Evolutionary conservation across 1,284 basidiomycete species (phyloP).

Genomic region (Pascua guehoae): DNA sequence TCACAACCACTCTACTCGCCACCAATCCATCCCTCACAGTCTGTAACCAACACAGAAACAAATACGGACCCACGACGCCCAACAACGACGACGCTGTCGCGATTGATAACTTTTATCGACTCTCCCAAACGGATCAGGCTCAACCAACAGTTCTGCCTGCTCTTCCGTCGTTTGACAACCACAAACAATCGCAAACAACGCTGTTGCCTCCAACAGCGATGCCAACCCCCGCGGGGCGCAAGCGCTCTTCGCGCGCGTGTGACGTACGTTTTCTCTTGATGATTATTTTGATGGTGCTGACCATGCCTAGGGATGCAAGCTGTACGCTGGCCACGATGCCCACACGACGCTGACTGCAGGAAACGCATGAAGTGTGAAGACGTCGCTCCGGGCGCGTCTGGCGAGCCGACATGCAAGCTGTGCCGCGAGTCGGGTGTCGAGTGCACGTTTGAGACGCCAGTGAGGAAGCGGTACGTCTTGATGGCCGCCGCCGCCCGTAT

Average conservation of each 20-base stretch:
- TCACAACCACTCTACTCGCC: too few species aligned
- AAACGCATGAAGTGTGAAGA: constrained; percentile 32
- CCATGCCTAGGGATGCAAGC: constrained; percentile 18
- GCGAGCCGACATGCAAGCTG: constrained; percentile 19
- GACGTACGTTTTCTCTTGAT: constrained; percentile 28
- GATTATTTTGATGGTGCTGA: constrained; percentile 12
- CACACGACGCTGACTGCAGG: constrained; percentile 10
- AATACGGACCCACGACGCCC: too few species aligned
- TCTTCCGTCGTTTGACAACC: too few species aligned
- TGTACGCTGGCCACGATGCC: constrained; percentile 6
- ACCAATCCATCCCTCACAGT: too few species aligned
- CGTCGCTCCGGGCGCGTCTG: constrained; percentile 5
- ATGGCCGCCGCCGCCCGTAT: too few species aligned
- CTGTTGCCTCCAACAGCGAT: too few species aligned
- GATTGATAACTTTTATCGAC: too few species aligned
- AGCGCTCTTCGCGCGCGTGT: constrained; percentile 24
- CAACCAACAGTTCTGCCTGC: too few species aligned
- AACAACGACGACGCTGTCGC: too few species aligned
- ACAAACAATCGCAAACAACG: too few species aligned
- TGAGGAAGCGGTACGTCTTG: constrained; percentile 27
- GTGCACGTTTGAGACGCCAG: constrained; percentile 28
- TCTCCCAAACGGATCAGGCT: too few species aligned
- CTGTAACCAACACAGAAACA: too few species aligned
- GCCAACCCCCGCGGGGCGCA: constrained; percentile 5
- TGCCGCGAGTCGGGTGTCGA: constrained; percentile 23